phyloP scores from a whole-genome alignment of 2,329 filamentous ascomycete species.

The Amylocarpus encephaloides region DNA sequence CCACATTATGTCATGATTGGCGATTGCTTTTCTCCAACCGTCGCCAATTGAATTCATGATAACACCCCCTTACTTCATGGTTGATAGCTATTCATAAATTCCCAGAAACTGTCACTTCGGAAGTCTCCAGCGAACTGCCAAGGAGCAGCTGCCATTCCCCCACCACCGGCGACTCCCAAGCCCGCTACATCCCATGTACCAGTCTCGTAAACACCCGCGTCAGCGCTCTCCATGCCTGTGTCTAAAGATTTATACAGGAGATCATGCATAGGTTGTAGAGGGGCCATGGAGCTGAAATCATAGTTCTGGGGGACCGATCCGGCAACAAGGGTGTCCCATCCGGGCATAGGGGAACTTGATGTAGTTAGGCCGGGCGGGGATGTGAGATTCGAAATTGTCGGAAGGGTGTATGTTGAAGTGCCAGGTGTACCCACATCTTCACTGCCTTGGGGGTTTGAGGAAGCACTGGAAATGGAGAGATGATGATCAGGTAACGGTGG shows the following conservation, averaged over 20 bases:
- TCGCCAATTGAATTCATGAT: no score
- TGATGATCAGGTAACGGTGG: conserved; percentile 3
- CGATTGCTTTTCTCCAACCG: no score
- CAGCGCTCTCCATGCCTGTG: background rate
- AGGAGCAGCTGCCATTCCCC: conserved; percentile 9
- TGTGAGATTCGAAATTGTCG: conserved; percentile 27
- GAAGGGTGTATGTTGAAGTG: conserved; percentile 19
- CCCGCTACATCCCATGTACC: conserved; percentile 4
- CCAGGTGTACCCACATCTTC: conserved; percentile 1
- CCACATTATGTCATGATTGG: no score
- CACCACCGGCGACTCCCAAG: background rate
- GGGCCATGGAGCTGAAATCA: conserved; percentile 45
- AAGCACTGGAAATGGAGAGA: conserved; percentile 13
- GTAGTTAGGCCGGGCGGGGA: conserved; percentile 6
- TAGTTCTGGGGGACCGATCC: conserved; percentile 35
- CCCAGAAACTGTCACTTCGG: conserved; percentile 50
- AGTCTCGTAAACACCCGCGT: conserved; percentile 9
- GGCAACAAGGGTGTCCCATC: conserved; percentile 15
- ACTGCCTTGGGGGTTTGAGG: conserved; percentile 8
- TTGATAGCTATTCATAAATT: conserved; percentile 43
- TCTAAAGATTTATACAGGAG: conserved; percentile 49
- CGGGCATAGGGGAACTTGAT: conserved; percentile 1
- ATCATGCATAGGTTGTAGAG: conserved; percentile 51
- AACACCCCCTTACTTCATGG: conserved; percentile 4
- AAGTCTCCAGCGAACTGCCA: conserved; percentile 52